Evolutionary conservation across 495 filamentous ascomycete genomes (phyloP).

Genomic region (Haplographium delicatum): DNA sequence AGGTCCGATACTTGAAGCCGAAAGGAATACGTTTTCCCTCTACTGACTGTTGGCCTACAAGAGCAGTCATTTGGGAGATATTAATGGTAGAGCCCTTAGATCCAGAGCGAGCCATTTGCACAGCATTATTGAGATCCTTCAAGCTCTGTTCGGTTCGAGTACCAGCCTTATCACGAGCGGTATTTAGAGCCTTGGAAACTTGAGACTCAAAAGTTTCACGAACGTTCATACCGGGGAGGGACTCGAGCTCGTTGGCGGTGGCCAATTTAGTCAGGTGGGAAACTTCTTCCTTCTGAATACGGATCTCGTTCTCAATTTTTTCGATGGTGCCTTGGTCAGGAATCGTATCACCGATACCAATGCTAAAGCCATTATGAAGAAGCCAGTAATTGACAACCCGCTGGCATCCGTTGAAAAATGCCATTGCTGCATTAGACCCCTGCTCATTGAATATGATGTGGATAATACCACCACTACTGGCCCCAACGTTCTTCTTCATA

Average conservation of each 20-base stretch:
- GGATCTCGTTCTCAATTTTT: constrained; percentile 75
- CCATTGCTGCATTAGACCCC: constrained; percentile 74
- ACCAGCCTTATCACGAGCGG: constrained; percentile 92
- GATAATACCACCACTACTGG: constrained; percentile 78
- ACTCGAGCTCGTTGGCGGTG: constrained; percentile 78
- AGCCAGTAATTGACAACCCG: constrained; percentile 95
- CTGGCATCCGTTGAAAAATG: constrained; percentile 93
- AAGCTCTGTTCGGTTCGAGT: constrained; percentile 83
- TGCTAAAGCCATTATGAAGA: constrained; percentile 95
- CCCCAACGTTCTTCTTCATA: constrained; percentile 90
- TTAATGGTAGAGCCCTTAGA: constrained; percentile 99
- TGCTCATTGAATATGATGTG: constrained; percentile 97
- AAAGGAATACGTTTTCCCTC: constrained; percentile 99
- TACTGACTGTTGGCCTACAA: constrained; percentile 95
- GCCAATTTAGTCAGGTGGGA: constrained; percentile 65
- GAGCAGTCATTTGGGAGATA: constrained; percentile 97
- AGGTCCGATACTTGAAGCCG: constrained; percentile 95
- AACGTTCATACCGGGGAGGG: constrained; percentile 93
- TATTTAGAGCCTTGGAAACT: constrained; percentile 88
- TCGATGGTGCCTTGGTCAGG: constrained; percentile 76
- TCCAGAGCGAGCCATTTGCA: constrained; percentile 90
- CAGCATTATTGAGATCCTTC: constrained; percentile 92
- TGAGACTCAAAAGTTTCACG: constrained; percentile 97
- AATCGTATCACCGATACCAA: constrained; percentile 98
- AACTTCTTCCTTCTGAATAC: constrained; percentile 74